Conservation (phyloP, 2,329 filamentous ascomycete species). For the Fusarium camptoceras region DNA sequence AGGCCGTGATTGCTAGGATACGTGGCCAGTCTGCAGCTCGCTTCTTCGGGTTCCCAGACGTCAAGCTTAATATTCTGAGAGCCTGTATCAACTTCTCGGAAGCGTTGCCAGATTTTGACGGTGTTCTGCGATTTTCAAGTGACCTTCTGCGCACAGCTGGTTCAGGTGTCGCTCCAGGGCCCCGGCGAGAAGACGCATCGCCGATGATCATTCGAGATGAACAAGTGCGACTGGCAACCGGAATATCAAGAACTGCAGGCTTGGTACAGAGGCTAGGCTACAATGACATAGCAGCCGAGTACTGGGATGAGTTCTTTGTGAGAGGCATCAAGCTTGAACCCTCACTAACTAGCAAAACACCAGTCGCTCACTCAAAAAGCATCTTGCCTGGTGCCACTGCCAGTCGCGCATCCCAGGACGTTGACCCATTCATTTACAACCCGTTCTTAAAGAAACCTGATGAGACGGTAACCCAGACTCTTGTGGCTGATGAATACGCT, state of each 20-base stretch:
- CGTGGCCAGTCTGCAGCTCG: slow-evolving; percentile 67
- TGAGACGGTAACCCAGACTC: slow-evolving; percentile 71
- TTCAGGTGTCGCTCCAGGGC: slow-evolving; percentile 79
- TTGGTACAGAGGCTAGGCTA: slow-evolving; percentile 82
- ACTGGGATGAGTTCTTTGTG: slow-evolving; percentile 97
- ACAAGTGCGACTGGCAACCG: slow-evolving; percentile 84
- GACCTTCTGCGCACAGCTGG: slow-evolving; percentile 86
- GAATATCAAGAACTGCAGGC: slow-evolving; percentile 84
- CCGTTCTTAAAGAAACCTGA: slow-evolving; percentile 81
- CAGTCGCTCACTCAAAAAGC: slow-evolving; percentile 73
- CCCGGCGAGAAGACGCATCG: slow-evolving; percentile 74
- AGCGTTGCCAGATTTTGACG: slow-evolving; percentile 89
- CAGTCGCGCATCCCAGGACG: slow-evolving; percentile 67
- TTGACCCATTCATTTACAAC: slow-evolving; percentile 94
- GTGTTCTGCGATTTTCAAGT: slow-evolving; percentile 88
- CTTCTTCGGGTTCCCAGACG: slow-evolving; percentile 79
- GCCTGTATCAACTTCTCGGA: slow-evolving; percentile 96
- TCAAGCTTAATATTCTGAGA: slow-evolving; percentile 88
- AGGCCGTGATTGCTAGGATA: slow-evolving; percentile 67
- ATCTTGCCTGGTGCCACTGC: slow-evolving; percentile 64
- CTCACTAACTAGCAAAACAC: slow-evolving; percentile 67
- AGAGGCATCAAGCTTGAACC: slow-evolving; percentile 79
- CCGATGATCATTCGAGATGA: slow-evolving; percentile 83
- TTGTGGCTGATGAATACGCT: slow-evolving; percentile 83
- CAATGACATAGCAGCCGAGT: slow-evolving; percentile 78